Evolutionary conservation across 257 asterid species (phyloP).

Genomic region (Scutellaria barbata): DNA sequence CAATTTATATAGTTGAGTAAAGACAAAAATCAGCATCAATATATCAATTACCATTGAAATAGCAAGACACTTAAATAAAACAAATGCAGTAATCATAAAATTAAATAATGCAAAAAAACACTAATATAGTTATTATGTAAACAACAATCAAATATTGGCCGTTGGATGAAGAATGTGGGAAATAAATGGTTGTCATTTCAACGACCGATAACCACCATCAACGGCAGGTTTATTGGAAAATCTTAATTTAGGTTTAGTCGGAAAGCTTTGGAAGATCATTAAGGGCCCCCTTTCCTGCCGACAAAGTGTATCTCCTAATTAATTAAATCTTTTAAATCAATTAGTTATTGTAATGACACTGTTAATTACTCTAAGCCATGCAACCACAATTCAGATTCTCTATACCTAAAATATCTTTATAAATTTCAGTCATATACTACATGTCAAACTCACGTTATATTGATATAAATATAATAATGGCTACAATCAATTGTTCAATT

Average conservation of each 20-base stretch:
- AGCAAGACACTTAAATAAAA: slow-evolving; percentile 15
- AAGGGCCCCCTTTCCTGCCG: slow-evolving; percentile 50
- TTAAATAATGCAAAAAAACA: not conserved
- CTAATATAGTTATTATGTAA: not conserved
- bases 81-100: not conserved
- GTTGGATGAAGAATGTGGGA: slow-evolving; percentile 12
- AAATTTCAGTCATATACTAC: too few species aligned
- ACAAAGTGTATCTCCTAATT: slow-evolving; percentile 34
- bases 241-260: slow-evolving; percentile 30
- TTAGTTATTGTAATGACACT: slow-evolving; percentile 14
- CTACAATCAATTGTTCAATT: too few species aligned
- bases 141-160: slow-evolving; percentile 29
- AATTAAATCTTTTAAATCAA: slow-evolving; percentile 8
- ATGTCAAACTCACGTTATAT: too few species aligned
- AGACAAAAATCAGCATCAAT: slow-evolving; percentile 38
- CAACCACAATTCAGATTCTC: not conserved
- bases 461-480: too few species aligned
- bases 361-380: slow-evolving; percentile 32
- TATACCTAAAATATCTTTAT: too few species aligned
- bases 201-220: slow-evolving; percentile 69
- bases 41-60: slow-evolving; percentile 25
- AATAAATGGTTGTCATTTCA: slow-evolving; percentile 33
- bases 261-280: slow-evolving; percentile 36
- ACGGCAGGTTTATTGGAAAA: slow-evolving; percentile 49
- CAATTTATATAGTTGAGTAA: slow-evolving; percentile 23